Evolutionary conservation across 192 early-diverging fungal genomes (phyloP).

Genomic region (Coemansia sp.): DNA sequence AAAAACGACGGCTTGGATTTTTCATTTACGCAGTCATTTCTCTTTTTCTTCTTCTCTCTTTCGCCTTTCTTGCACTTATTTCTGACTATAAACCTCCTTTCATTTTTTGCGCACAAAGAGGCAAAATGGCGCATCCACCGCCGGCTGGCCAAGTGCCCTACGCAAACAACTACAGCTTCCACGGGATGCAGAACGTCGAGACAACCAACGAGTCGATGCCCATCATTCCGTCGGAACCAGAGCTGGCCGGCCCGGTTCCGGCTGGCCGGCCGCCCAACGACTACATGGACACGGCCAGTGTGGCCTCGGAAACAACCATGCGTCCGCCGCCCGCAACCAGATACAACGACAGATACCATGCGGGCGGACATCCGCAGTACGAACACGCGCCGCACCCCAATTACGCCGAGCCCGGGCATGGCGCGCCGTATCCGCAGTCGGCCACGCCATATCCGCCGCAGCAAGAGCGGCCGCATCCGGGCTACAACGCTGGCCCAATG

Average conservation of each 20-base stretch:
- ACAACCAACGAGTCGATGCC: slow-evolving; percentile 14
- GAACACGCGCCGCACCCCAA: slow-evolving; percentile 7
- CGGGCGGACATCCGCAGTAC: slow-evolving; percentile 7
- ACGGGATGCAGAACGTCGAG: slow-evolving; percentile 37
- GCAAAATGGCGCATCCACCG: slow-evolving; percentile 8
- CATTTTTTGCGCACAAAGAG: too few relatives aligned
- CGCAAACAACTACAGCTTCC: slow-evolving; percentile 31
- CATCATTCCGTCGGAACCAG: slow-evolving; percentile 2
- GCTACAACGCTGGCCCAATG: slow-evolving; percentile 16
- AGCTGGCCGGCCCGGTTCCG: neutral
- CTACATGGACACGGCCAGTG: slow-evolving; percentile 7
- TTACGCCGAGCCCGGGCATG: neutral
- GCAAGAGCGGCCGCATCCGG: neutral
- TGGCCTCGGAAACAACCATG: slow-evolving; percentile 6
- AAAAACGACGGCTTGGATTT: too few relatives aligned
- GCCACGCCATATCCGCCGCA: slow-evolving; percentile 2
- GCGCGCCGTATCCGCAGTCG: neutral
- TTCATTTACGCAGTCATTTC: neutral
- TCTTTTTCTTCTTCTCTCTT: slow-evolving; percentile 4
- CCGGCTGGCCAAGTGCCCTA: slow-evolving; percentile 2
- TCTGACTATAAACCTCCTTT: neutral
- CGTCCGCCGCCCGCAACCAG: neutral
- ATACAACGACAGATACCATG: neutral
- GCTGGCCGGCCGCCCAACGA: slow-evolving; percentile 9
- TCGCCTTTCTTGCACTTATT: neutral